A percentile compares a stretch with the other conserved stretches of the same genome.
Evolutionary conservation across 2,329 filamentous ascomycete genomes (phyloP).

Genomic region (Colletotrichum sp.): DNA sequence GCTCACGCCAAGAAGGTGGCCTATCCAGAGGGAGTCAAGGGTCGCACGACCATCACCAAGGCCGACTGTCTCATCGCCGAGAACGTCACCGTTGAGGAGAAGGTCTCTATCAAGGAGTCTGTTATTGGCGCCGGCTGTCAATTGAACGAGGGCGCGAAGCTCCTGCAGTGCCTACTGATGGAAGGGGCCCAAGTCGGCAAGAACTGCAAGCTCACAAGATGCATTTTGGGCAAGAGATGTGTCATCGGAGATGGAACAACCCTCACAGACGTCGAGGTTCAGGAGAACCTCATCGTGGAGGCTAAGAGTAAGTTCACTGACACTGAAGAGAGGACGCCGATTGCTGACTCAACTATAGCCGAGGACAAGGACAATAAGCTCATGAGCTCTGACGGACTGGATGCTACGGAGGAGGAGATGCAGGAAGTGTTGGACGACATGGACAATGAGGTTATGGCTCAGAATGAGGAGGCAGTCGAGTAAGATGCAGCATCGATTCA

Average conservation of each 20-base stretch:
- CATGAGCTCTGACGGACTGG: conserved; percentile 70
- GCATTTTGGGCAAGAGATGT: conserved; percentile 81
- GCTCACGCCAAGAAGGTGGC: conserved; percentile 82
- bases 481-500: background rate
- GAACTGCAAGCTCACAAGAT: conserved; percentile 84
- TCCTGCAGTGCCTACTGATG: conserved; percentile 91
- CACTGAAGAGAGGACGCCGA: background rate
- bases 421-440: conserved; percentile 54
- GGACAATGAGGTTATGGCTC: conserved; percentile 39
- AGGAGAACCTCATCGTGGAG: conserved; percentile 87
- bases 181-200: conserved; percentile 87
- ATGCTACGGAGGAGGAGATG: conserved; percentile 68
- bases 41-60: conserved; percentile 80
- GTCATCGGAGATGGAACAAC: conserved; percentile 82
- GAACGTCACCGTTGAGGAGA: conserved; percentile 88
- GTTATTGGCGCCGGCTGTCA: conserved; percentile 89
- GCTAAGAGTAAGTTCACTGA: conserved; percentile 65
- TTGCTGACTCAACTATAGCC: conserved; percentile 46
- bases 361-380: conserved; percentile 72
- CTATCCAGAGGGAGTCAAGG: conserved; percentile 81
- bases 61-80: conserved; percentile 84
- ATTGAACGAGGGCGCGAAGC: conserved; percentile 83
- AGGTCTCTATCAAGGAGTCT: conserved; percentile 89
- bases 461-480: conserved; percentile 22
- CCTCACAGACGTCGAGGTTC: conserved; percentile 90